Evolutionary conservation across 2,329 filamentous ascomycete species (phyloP).

Genomic region (Fusarium humuli): DNA sequence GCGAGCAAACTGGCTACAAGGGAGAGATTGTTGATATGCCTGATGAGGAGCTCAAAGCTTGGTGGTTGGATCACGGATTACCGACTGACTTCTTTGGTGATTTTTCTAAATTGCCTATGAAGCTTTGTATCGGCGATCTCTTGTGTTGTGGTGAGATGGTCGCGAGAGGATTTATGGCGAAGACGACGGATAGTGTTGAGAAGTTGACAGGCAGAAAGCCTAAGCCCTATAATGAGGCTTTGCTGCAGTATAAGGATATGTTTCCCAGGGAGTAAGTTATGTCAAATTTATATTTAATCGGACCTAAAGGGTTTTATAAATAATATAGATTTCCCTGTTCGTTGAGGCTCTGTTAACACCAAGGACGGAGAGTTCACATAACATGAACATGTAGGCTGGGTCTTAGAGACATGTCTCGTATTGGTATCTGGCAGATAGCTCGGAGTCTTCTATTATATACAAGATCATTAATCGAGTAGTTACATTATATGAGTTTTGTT

Average conservation of each 20-base stretch:
- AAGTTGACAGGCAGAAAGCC: slow-evolving; percentile 41
- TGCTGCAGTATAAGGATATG: slow-evolving; percentile 39
- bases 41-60: slow-evolving; percentile 40
- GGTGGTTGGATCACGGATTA: slow-evolving; percentile 40
- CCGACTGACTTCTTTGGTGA: slow-evolving; percentile 41
- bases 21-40: slow-evolving; percentile 39
- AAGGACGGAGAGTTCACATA: too few relatives aligned
- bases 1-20: slow-evolving; percentile 34
- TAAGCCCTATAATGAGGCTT: slow-evolving; percentile 30
- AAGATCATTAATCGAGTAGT: too few relatives aligned
- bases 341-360: too few relatives aligned
- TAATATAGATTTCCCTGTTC: too few relatives aligned
- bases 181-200: slow-evolving; percentile 41
- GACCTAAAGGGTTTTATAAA: rapidly evolving
- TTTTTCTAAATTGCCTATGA: slow-evolving; percentile 43
- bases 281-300: not conserved
- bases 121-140: slow-evolving; percentile 42
- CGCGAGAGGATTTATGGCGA: slow-evolving; percentile 29
- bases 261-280: slow-evolving; percentile 24
- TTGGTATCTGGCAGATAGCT: too few relatives aligned
- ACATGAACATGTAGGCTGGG: too few relatives aligned
- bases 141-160: slow-evolving; percentile 45
- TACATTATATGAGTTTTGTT: not conserved
- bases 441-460: too few relatives aligned
- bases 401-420: too few relatives aligned